phyloP scores from a whole-genome alignment of 75 land plant species.

The Pinus albicaulis region DNA sequence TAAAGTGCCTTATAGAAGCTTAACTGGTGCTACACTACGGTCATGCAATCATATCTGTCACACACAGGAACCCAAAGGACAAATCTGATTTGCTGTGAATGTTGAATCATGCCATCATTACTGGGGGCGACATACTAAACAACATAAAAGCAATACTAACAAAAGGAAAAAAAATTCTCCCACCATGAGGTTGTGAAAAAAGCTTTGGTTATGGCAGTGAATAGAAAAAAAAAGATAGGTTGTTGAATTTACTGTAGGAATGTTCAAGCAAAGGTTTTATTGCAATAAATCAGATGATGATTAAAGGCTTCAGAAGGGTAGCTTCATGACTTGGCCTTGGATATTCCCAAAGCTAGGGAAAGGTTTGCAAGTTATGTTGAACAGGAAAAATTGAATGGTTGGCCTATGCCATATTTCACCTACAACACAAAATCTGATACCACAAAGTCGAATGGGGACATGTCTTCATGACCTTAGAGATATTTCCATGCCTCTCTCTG shows the following conservation, averaged over 20 bases:
- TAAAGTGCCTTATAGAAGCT: no score
- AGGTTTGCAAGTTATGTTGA: constrained; percentile 65
- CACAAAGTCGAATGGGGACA: no score
- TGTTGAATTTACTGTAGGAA: constrained; percentile 12
- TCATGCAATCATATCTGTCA: no score
- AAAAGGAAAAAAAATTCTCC: no score
- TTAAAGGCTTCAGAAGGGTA: constrained; percentile 78
- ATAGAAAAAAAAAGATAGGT: constrained; percentile 80
- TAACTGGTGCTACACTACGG: no score
- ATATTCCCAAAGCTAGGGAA: constrained; percentile 76
- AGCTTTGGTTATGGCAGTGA: constrained; percentile 78
- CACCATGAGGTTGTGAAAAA: constrained; percentile 65
- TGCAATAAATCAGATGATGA: constrained; percentile 86
- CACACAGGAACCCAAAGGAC: no score
- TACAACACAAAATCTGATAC: not conserved
- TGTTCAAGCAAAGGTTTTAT: constrained; percentile 83
- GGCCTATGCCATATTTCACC: constrained; percentile 59
- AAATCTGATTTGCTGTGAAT: no score
- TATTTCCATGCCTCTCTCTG: no score
- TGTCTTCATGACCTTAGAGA: no score
- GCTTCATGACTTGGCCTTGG: constrained; percentile 85
- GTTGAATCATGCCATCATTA: no score
- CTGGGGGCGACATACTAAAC: no score
- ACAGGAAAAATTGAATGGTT: constrained; percentile 57
- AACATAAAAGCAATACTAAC: no score